Conservation (phyloP, 495 filamentous ascomycete species). For the Daldinia caldariorum region DNA sequence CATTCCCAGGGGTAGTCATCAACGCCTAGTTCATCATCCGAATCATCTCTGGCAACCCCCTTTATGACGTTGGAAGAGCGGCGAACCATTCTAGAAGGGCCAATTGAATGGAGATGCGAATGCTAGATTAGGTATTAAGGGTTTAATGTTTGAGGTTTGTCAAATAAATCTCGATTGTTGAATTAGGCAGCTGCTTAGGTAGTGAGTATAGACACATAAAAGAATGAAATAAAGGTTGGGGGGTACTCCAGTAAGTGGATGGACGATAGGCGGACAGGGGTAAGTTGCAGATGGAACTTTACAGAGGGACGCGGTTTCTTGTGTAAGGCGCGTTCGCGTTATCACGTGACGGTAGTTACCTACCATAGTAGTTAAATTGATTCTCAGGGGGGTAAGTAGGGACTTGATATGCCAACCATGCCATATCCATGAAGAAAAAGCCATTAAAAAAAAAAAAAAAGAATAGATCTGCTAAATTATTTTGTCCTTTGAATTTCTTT, state of each 20-base stretch:
- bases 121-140: neutral
- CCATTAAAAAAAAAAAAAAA: no score
- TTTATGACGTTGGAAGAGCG: slow-evolving; percentile 33
- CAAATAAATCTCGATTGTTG: neutral
- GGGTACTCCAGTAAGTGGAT: neutral
- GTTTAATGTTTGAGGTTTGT: neutral
- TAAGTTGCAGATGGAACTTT: neutral
- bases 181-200: neutral
- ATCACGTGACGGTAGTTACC: neutral
- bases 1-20: slow-evolving; percentile 94
- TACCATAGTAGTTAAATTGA: neutral
- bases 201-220: neutral
- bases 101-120: neutral
- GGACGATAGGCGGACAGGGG: neutral
- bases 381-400: neutral
- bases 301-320: neutral
- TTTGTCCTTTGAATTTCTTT: no score
- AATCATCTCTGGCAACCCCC: slow-evolving; percentile 80
- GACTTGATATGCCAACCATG: no score
- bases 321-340: neutral
- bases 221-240: neutral
- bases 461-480: no score
- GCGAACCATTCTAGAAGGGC: slow-evolving; percentile 37
- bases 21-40: slow-evolving; percentile 87
- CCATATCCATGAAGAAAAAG: no score